Conservation (phyloP, 352 stramenopile genomes). For the Pythium diclinum region DNA sequence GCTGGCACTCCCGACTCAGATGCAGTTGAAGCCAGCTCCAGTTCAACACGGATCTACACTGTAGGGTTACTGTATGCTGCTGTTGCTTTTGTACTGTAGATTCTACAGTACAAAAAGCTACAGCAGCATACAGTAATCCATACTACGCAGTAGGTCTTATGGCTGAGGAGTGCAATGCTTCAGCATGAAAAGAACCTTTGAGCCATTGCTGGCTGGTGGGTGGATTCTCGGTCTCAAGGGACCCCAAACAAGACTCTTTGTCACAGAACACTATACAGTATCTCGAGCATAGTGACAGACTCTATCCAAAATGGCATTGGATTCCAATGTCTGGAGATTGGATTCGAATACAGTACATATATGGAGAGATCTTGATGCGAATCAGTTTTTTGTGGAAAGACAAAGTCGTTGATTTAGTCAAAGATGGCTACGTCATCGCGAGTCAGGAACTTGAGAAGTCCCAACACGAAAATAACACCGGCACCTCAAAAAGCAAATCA, state of each 20-base stretch:
- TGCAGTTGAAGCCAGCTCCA: not conserved
- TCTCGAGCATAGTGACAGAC: not conserved
- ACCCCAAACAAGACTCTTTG: too few relatives aligned
- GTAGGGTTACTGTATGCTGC: too few relatives aligned
- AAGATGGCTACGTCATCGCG: not conserved
- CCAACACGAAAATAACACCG: not conserved
- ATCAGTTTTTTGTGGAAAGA: not conserved
- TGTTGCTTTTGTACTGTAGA: too few relatives aligned
- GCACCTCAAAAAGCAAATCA: not conserved
- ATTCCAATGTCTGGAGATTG: not conserved
- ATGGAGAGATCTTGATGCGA: not conserved
- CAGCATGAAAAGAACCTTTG: too few relatives aligned
- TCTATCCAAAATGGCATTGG: too few relatives aligned
- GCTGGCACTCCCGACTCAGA: not conserved
- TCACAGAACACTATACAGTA: not conserved
- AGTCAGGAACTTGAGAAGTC: too few relatives aligned
- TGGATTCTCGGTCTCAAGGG: too few relatives aligned
- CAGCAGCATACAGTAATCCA: not conserved
- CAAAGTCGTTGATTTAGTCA: slow-evolving; percentile 1
- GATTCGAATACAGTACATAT: not conserved
- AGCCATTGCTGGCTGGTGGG: too few relatives aligned
- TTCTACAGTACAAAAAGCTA: not conserved
- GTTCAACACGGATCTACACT: not conserved
- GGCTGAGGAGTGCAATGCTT: too few relatives aligned
- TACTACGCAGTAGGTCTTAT: too few relatives aligned